Base-by-base conservation (phyloP, 2,329 filamentous ascomycete genomes). In the Aspergillus ustus region DNA sequence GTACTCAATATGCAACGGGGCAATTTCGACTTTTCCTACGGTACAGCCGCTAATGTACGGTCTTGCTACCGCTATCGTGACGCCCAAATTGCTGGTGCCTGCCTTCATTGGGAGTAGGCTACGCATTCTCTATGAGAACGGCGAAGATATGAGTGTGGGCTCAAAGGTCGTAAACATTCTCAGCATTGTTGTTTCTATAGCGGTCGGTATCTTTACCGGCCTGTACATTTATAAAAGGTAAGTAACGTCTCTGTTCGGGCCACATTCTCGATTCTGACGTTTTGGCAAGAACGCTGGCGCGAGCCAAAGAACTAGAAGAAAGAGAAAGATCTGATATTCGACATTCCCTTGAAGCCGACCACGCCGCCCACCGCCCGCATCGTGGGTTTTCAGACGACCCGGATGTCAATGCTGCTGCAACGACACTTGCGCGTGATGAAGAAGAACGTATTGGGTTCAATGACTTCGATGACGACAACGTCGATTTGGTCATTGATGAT, bases 1-100 rank as follows among this genome's bases (percentile, higher is more conserved):
- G 15, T 99, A 96, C 76, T 95, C 91, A 56, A 82, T 98, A 68
- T 93, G 91, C 73, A 99, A 99, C 74, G 95, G 93, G 54, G 96
- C 96, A 63, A 87, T 99, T 59, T 92, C 92, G 31, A 98, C 95
- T 1, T 93, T 99, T 64, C 93, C 93, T 2, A 96, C 91, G 34
- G 91, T 99, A 37, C 85, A 89, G 25, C 91, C 91, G 45, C 75
- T 84, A 63, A 86, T 86, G 51, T 98, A 96, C 79, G 89, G 89
- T 34, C 75, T 93, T 50, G 94, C 95, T 6, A 98, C 94, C 0
- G 89, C 91, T 2, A 80, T 94, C 17, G 89, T 93, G 11, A 87
- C 85, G 15, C 95, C 95, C 7, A 99, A 98, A 73, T 83, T 99
- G 19, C 83, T 98, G 62, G 88, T 99, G 54, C 92, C 96, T 73